phyloP scores from a whole-genome alignment of 306 rosid species.

The Lagenaria siceraria region DNA sequence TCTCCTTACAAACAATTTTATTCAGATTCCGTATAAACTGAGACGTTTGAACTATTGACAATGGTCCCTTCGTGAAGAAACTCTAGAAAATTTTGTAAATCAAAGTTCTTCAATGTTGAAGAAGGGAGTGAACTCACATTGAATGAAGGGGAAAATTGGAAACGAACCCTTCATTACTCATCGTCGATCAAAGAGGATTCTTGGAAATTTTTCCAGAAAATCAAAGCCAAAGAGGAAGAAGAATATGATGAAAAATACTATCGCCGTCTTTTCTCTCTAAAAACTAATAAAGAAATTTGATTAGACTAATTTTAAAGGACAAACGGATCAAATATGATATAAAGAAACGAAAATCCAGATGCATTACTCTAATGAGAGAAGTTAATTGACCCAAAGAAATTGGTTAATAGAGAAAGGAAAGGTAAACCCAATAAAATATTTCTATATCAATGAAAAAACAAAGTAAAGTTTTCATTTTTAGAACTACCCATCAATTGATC shows the following conservation, averaged over 20 bases:
- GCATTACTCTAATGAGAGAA: neutral
- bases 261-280: neutral
- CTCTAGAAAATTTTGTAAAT: neutral
- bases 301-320: neutral
- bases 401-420: neutral
- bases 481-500: neutral
- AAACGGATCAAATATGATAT: neutral
- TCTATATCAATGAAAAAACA: neutral
- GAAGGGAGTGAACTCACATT: neutral
- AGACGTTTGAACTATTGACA: neutral
- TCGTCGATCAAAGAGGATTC: neutral
- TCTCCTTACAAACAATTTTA: neutral
- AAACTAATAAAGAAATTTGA: neutral
- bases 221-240: neutral
- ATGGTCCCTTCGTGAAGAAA: neutral
- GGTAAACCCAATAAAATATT: neutral
- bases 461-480: neutral
- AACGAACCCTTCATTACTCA: neutral
- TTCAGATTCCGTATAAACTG: neutral
- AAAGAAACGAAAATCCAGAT: neutral
- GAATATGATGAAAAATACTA: neutral
- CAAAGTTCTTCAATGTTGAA: slow-evolving; percentile 1
- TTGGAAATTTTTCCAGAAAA: neutral
- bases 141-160: neutral
- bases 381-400: neutral